These are phyloP conservation scores for Albugo candida DNA, from an alignment of 352 stramenopile genomes.

Conservation along the genomic window DNA sequence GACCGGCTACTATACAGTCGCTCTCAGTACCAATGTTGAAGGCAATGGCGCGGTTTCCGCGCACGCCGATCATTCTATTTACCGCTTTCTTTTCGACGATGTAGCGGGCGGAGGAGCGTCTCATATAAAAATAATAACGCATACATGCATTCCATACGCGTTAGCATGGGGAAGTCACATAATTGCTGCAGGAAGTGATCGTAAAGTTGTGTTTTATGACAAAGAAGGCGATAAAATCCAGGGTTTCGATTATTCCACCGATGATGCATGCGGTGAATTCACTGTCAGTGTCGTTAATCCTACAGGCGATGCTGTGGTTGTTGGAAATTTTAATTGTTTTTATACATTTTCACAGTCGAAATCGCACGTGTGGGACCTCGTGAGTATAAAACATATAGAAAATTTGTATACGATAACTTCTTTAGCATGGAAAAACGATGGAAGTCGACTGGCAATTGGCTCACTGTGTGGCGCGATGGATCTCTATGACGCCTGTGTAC, in stretches of 20 bases:
- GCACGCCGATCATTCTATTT: constrained; percentile 85
- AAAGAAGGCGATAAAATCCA: constrained; percentile 58
- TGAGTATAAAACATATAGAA: constrained; percentile 68
- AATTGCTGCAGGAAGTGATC: constrained; percentile 81
- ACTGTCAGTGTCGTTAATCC: constrained; percentile 73
- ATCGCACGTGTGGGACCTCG: constrained; percentile 66
- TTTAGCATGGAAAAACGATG: constrained; percentile 83
- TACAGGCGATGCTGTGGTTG: constrained; percentile 79
- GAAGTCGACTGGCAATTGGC: constrained; percentile 74
- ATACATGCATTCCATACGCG: constrained; percentile 79
- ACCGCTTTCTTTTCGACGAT: constrained; percentile 84
- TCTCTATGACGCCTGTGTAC: constrained; percentile 84
- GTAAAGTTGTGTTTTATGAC: constrained; percentile 84
- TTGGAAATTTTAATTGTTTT: constrained; percentile 88
- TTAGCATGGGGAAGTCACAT: constrained; percentile 83
- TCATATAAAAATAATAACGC: constrained; percentile 75
- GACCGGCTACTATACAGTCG: constrained; percentile 62
- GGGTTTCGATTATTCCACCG: constrained; percentile 81
- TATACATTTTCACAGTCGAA: constrained; percentile 79
- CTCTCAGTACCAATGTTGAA: constrained; percentile 72
- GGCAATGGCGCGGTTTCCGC: constrained; percentile 77
- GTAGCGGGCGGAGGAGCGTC: constrained; percentile 37
- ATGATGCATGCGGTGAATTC: constrained; percentile 70
- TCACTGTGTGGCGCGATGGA: constrained; percentile 83
- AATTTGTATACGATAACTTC: constrained; percentile 88